Base-by-base conservation (phyloP, 306 rosid genomes). In the Rosa chinensis region DNA sequence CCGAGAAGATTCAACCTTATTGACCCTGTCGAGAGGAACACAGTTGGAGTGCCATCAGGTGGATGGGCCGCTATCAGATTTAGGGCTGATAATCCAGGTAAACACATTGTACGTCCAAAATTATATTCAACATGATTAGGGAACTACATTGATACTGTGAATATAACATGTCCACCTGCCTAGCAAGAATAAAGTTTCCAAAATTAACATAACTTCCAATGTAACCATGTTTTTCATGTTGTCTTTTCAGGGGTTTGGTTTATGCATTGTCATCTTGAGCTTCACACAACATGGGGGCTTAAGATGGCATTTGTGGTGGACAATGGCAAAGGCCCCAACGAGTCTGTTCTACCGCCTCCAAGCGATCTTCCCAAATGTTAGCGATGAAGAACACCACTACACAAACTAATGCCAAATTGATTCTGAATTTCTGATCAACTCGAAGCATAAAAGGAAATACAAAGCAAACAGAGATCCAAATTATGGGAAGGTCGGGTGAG, bases 251-350 rank as follows among this genome's bases (percentile, higher is more conserved):
- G 94, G 50, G 94, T 90, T 1, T 93, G 94, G 97, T 93, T 93
- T 77, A 89, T 92, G 93, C 97, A 92, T 79, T 90, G 94, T 61
- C 94, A 90, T 73, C 83, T 90, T 80, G 98, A 93, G 83, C 73
- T 90, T 73, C 98, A 94, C 80, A 94, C 98, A n/a, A 93, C 92
- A 61, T 89, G 96, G 94, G 94, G 97, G 70, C 68, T 93, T 16
- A 93, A 93, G 88, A 93, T 91, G 98, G 97, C 97, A 80, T 93
- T 93, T 73, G 75, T 93, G 70, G 98, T 93, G 77, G 93, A 93
- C 81, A 88, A 91, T 85, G 97, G 93, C n/a, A 73, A 88, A 81
- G 97, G 94, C 55, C 90, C 93, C 48, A 84, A 87, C 63, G 89
- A 93, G 72, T 88, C 94, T 77, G 37, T 93, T 74, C 66, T 89